A percentile compares a stretch with the other conserved stretches of the same genome.
Evolutionary conservation across 495 filamentous ascomycete genomes (phyloP).

Genomic region (Podospora appendiculata): DNA sequence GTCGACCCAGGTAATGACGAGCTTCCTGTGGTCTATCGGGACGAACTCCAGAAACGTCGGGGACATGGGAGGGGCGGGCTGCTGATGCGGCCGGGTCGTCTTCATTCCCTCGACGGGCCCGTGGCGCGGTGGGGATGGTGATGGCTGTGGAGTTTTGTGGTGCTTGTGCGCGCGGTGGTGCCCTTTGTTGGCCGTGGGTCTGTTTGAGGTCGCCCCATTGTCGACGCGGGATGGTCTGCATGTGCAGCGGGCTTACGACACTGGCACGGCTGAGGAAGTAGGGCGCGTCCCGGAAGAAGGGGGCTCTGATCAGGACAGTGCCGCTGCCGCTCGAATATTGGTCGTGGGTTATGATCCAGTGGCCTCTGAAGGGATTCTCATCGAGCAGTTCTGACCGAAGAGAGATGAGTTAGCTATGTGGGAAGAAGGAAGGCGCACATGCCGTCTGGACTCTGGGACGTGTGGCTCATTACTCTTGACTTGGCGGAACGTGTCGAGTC

Average conservation of each 20-base stretch:
- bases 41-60: background rate
- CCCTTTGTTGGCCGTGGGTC: no score
- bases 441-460: no score
- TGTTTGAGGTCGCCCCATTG: no score
- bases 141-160: no score
- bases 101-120: no score
- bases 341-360: background rate
- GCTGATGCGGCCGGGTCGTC: background rate
- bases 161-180: no score
- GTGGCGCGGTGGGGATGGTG: no score
- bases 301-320: constrained; percentile 1
- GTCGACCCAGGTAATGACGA: background rate
- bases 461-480: constrained; percentile 5
- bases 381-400: background rate
- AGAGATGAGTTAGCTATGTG: background rate
- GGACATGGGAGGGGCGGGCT: background rate
- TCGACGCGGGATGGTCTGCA: background rate
- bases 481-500: background rate
- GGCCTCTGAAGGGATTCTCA: background rate
- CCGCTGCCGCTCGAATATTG: background rate
- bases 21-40: background rate
- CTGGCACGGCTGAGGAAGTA: background rate
- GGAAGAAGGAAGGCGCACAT: no score
- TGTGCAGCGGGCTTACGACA: background rate
- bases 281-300: background rate